Evolutionary conservation across 768 basidiomycete genomes (phyloP).

Genomic region (Pleurotus sapidus): DNA sequence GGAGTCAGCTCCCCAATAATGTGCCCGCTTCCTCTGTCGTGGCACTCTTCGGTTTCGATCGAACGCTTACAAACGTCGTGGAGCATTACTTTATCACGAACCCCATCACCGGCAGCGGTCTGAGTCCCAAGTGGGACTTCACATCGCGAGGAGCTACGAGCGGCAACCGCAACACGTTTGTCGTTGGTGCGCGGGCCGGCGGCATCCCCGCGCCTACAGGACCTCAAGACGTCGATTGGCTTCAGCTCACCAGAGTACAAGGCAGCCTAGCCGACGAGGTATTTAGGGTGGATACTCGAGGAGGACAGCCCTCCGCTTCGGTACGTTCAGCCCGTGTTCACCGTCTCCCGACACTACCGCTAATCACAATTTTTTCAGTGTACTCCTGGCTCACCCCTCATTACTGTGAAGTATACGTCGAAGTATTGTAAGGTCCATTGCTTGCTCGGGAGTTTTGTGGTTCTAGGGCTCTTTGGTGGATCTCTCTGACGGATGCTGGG

Average conservation of each 20-base stretch:
- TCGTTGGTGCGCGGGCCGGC: slow-evolving; percentile 40
- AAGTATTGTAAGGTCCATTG: slow-evolving; percentile 37
- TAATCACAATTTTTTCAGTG: slow-evolving; percentile 23
- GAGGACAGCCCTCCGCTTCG: slow-evolving; percentile 54
- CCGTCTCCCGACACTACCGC: not conserved
- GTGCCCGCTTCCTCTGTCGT: slow-evolving; percentile 17
- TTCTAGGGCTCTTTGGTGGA: not conserved
- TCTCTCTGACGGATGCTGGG: not conserved
- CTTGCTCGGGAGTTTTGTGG: slow-evolving; percentile 16
- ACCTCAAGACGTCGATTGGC: slow-evolving; percentile 50
- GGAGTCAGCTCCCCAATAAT: slow-evolving; percentile 16
- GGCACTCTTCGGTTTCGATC: slow-evolving; percentile 7
- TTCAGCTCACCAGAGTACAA: slow-evolving; percentile 42
- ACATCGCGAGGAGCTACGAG: slow-evolving; percentile 33
- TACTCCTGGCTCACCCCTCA: slow-evolving; percentile 33
- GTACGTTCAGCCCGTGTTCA: slow-evolving; percentile 21
- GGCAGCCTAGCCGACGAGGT: slow-evolving; percentile 49
- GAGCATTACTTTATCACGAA: slow-evolving; percentile 59
- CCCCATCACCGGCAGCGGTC: slow-evolving; percentile 35
- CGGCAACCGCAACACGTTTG: slow-evolving; percentile 43
- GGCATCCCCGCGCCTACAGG: slow-evolving; percentile 24
- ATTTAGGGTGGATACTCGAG: slow-evolving; percentile 50
- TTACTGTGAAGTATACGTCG: slow-evolving; percentile 48
- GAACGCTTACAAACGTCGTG: slow-evolving; percentile 27
- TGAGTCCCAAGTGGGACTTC: slow-evolving; percentile 58